Evolutionary conservation across 331 rosid species (phyloP).

Genomic region (Rosa hybrid): DNA sequence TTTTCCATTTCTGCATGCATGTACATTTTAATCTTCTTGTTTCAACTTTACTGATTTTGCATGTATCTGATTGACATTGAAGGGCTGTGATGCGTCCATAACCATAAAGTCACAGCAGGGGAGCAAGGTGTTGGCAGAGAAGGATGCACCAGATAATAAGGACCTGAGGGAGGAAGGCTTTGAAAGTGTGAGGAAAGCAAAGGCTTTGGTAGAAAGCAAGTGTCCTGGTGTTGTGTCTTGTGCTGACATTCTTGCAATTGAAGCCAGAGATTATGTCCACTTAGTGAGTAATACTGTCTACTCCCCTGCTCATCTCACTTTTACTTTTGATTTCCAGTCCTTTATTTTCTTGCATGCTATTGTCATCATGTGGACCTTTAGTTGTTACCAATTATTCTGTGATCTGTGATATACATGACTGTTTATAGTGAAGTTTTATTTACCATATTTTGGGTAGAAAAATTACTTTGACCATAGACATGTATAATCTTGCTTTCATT

Average conservation of each 20-base stretch:
- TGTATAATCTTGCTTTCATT: not conserved
- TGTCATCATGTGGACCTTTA: slow-evolving; percentile 9
- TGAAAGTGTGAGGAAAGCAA: slow-evolving; percentile 67
- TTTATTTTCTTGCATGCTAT: not conserved
- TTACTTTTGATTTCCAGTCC: not conserved
- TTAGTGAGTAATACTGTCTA: slow-evolving; percentile 40
- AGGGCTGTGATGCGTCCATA: slow-evolving; percentile 95
- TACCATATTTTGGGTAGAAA: not conserved
- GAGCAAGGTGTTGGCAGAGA: slow-evolving; percentile 67
- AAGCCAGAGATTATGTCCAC: slow-evolving; percentile 89
- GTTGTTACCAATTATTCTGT: slow-evolving; percentile 9
- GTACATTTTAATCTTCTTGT: slow-evolving; percentile 8
- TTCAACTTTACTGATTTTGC: not conserved
- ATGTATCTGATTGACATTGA: slow-evolving; percentile 4
- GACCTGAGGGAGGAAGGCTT: slow-evolving; percentile 70
- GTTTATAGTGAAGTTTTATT: not conserved
- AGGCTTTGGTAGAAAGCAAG: slow-evolving; percentile 73
- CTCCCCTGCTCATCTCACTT: not conserved
- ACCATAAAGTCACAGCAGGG: slow-evolving; percentile 57
- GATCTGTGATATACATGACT: not conserved
- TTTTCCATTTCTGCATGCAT: slow-evolving; percentile 23
- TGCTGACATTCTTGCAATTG: slow-evolving; percentile 90
- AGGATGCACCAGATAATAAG: slow-evolving; percentile 71
- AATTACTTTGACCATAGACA: not conserved
- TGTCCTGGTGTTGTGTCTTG: slow-evolving; percentile 90